phyloP scores from a whole-genome alignment of 1,284 basidiomycete species.

The Trametes hirsuta region DNA sequence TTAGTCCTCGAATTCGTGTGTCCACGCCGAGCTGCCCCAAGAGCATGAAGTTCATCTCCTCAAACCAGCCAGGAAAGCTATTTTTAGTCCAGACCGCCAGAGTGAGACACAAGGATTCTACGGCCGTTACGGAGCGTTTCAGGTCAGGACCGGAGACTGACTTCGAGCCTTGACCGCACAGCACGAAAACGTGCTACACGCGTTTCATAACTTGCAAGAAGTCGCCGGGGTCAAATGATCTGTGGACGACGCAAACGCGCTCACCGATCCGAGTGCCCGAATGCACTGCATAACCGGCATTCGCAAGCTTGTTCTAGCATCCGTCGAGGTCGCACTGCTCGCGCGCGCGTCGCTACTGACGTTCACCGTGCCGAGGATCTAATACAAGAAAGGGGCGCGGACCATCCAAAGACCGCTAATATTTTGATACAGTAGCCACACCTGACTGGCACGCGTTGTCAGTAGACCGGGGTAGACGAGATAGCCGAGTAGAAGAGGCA shows the following conservation, averaged over 20 bases:
- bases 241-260: neutral
- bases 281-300: neutral
- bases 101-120: no score
- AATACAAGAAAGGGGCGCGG: constrained; percentile 18
- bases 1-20: no score
- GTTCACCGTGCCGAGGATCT: neutral
- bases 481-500: constrained; percentile 7
- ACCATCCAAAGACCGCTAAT: constrained; percentile 10
- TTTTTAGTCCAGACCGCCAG: no score
- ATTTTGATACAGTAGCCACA: constrained; percentile 18
- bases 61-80: no score
- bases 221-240: no score
- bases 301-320: neutral
- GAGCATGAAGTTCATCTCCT: no score
- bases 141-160: no score
- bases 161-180: no score
- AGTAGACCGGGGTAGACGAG: neutral
- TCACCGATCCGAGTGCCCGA: neutral
- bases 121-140: no score
- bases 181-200: no score
- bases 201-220: no score
- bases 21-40: no score
- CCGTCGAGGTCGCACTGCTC: neutral
- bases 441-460: constrained; percentile 11
- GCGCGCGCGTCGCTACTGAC: neutral